Evolutionary conservation across 352 stramenopile genomes (phyloP), one percentile per base, ranked within the genome.

Genomic region (Phytopythium boreale): DNA sequence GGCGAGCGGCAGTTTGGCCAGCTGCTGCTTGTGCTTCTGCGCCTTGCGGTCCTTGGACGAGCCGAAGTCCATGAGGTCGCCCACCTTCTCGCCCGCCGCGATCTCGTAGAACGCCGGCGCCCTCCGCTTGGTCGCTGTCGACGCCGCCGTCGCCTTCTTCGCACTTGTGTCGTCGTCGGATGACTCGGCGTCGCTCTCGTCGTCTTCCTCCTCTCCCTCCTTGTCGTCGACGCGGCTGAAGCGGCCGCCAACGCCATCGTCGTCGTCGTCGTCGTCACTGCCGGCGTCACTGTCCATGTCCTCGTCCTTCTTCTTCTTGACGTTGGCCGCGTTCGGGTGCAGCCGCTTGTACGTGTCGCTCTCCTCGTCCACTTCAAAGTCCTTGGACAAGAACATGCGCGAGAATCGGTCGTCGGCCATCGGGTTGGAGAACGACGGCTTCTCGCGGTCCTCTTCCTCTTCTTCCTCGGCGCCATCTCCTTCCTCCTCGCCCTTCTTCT

Each of bases 321-420:
- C 80, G 49, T 77, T 56, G 46, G 80, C 85, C 15, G 92, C 92
- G 72, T 92, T 98, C 46, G 97, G 97, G 72, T 99, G 97, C 36
- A 97, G 80, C 72, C 98, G 79, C 59, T 92, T 92, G 78, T 98
- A 99, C 71, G 98, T 92, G 36, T 98, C 92, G 62, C 91, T 96
- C 46, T 98, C 84, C 67, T 98, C 86, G 77, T 99, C 97, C 68
- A 99, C 97, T 70, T 98, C 75, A 76, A 98, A 99, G 80, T 99
- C 97, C 39, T 87, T 89, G 63, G 98, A 98, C 68, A 88, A 92
- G 74, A 99, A 99, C 77, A 99, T 93, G 47, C 80, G 83, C 56
- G 93, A 91, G 72, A 99, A 99, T 65, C 98, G 96, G 71, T 99
- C 90, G 80, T 99, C 97, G 46, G 87, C 87, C 37, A 99, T 75